Conservation (phyloP, 1,139 yeast genomes). For the Debaryomycetaceae sp. region DNA sequence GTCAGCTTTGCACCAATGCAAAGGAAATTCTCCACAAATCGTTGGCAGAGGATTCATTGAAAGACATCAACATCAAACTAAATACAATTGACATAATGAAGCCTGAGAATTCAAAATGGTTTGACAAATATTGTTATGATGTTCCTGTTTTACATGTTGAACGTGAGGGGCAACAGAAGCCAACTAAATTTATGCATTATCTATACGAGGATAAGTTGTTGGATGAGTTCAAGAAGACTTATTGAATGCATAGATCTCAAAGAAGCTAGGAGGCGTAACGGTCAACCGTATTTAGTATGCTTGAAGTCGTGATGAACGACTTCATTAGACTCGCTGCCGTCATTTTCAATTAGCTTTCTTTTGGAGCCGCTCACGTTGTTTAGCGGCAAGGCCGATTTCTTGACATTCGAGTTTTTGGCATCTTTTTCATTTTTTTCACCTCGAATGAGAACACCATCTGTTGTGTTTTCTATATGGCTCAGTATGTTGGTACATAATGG, state of each 20-base stretch:
- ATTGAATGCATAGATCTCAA: neutral
- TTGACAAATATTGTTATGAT: constrained; percentile 81
- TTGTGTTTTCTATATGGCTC: too few species aligned
- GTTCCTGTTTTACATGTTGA: constrained; percentile 85
- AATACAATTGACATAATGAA: constrained; percentile 63
- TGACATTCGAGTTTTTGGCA: too few species aligned
- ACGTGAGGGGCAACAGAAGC: constrained; percentile 39
- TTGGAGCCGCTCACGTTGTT: too few species aligned
- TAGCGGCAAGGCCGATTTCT: too few species aligned
- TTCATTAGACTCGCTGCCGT: too few species aligned
- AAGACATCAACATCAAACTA: constrained; percentile 29
- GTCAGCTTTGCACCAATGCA: constrained; percentile 78
- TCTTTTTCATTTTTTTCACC: too few species aligned
- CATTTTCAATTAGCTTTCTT: too few species aligned
- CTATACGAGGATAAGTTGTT: constrained; percentile 56
- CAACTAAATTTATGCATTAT: constrained; percentile 74
- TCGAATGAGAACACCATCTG: too few species aligned
- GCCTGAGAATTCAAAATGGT: constrained; percentile 68
- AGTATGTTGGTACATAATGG: too few species aligned
- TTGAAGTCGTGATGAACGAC: too few species aligned
- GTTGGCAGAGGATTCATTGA: constrained; percentile 21
- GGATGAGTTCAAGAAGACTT: constrained; percentile 37
- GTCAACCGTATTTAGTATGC: too few species aligned
- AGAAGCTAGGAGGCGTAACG: too few species aligned
- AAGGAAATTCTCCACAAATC: constrained; percentile 48